phyloP scores from a whole-genome alignment of 345 rosid genomes.

The Kernera saxatilis region DNA sequence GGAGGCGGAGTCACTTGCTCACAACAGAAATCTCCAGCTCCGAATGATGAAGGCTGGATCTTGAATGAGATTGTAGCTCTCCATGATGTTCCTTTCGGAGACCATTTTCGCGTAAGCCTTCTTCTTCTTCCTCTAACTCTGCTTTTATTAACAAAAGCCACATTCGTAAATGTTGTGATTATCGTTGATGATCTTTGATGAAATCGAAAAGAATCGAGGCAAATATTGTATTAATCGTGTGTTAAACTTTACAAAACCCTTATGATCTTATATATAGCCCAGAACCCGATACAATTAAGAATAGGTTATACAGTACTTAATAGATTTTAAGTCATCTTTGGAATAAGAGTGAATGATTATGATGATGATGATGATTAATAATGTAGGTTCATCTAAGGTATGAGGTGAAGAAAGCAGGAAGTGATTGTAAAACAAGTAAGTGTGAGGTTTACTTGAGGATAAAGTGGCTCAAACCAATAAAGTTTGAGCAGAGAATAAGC shows the following conservation, averaged over 20 bases:
- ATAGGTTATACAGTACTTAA: too few species aligned
- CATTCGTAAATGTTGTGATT: too few species aligned
- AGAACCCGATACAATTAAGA: too few species aligned
- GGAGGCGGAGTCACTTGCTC: conserved; percentile 73
- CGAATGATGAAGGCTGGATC: conserved; percentile 55
- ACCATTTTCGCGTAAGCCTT: conserved; percentile 51
- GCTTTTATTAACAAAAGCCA: background rate
- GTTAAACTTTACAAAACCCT: too few species aligned
- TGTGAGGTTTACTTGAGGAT: conserved; percentile 53
- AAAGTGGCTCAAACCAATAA: conserved; percentile 62
- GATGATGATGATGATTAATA: background rate
- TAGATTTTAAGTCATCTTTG: too few species aligned
- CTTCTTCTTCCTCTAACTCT: background rate
- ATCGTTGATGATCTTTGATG: too few species aligned
- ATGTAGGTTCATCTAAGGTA: conserved; percentile 57
- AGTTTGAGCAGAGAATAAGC: conserved; percentile 68
- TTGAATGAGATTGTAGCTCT: conserved; percentile 60
- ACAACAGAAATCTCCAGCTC: conserved; percentile 50
- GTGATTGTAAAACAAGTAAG: conserved; percentile 46
- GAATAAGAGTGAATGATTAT: background rate
- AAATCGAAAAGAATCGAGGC: too few species aligned
- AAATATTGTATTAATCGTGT: too few species aligned
- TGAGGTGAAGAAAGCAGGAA: conserved; percentile 42
- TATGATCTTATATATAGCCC: too few species aligned
- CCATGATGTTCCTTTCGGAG: conserved; percentile 62